phyloP scores from a whole-genome alignment of 2,329 filamentous ascomycete genomes.

The Monilinia fructicola region DNA sequence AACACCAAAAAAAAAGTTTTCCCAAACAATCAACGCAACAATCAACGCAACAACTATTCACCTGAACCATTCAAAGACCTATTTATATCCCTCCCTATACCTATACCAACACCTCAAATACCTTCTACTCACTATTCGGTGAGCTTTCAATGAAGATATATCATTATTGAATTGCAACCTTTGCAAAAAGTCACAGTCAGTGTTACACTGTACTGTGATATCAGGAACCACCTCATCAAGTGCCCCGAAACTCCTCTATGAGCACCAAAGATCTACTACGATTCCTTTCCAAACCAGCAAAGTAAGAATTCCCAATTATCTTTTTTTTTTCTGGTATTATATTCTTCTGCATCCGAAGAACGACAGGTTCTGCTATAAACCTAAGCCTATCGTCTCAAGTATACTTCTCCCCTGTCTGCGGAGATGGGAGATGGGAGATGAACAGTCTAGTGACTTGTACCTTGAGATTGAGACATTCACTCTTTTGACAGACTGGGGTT shows the following conservation, averaged over 20 bases:
- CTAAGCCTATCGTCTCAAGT: not conserved
- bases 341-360: not conserved
- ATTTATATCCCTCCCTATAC: no score
- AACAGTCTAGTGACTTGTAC: conserved; percentile 4
- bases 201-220: conserved; percentile 10
- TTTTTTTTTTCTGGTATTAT: not conserved
- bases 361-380: not conserved
- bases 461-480: not conserved
- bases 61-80: conserved; percentile 9
- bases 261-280: conserved; percentile 86
- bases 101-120: conserved; percentile 6
- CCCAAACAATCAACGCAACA: not conserved
- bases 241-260: conserved; percentile 63
- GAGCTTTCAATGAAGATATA: conserved; percentile 19
- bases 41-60: conserved; percentile 17
- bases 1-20: conserved; percentile 19
- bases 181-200: conserved; percentile 24
- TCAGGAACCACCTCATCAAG: conserved; percentile 1
- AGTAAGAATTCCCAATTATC: conserved; percentile 57
- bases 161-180: conserved; percentile 21
- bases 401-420: not conserved
- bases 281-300: conserved; percentile 91
- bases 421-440: not conserved
- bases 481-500: not conserved
- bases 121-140: not conserved